These are phyloP conservation scores for Hypholoma fasciculare DNA, from an alignment of 768 basidiomycete genomes.

Conservation along the genomic window DNA sequence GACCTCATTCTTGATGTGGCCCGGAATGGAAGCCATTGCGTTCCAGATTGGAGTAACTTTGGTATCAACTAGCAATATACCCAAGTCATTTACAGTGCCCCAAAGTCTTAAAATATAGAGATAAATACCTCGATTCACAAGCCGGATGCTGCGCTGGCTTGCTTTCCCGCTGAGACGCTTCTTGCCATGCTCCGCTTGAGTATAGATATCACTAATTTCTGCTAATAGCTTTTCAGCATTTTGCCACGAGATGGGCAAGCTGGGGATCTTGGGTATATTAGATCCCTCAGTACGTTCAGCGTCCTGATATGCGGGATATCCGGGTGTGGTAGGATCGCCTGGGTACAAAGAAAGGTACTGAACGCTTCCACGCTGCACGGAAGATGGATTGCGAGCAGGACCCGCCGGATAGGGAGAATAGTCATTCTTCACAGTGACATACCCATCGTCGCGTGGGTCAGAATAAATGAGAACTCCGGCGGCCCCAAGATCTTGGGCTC, in stretches of 20 bases:
- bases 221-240: conserved; percentile 74
- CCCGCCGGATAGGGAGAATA: conserved; percentile 80
- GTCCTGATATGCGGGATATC: conserved; percentile 83
- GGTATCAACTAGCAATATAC: conserved; percentile 53
- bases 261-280: conserved; percentile 77
- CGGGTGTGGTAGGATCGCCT: conserved; percentile 86
- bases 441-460: conserved; percentile 86
- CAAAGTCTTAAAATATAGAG: neutral
- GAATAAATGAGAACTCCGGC: conserved; percentile 79
- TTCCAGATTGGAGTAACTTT: conserved; percentile 90
- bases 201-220: conserved; percentile 45
- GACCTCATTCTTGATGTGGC: conserved; percentile 81
- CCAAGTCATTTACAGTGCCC: neutral
- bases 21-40: conserved; percentile 75
- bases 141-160: conserved; percentile 48
- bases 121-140: conserved; percentile 54
- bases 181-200: conserved; percentile 24
- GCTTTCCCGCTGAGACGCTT: conserved; percentile 45
- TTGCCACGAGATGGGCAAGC: conserved; percentile 86
- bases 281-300: conserved; percentile 58
- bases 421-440: conserved; percentile 73
- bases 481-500: conserved; percentile 83
- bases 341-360: conserved; percentile 67
- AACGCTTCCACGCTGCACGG: conserved; percentile 86
- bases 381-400: conserved; percentile 82